A percentile compares a stretch with the other conserved stretches of the same genome.
Evolutionary conservation across 768 basidiomycete genomes (phyloP).

Genomic region (Mycena rosella): DNA sequence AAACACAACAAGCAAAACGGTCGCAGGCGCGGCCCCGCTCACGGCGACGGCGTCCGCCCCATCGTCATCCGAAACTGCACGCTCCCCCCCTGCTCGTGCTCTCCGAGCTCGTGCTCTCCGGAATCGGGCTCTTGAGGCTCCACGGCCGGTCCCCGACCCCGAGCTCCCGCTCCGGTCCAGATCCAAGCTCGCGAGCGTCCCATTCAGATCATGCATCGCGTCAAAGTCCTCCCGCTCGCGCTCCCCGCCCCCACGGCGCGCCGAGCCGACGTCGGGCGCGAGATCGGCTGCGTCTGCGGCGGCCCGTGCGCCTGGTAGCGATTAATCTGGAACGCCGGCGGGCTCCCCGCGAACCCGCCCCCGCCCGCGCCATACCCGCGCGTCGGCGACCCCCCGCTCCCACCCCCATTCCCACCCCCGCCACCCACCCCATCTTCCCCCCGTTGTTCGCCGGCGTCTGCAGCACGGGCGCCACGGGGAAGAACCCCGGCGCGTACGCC

Average conservation of each 20-base stretch:
- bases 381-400: constrained; percentile 47
- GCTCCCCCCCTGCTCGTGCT: constrained; percentile 37
- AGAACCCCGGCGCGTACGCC: constrained; percentile 66
- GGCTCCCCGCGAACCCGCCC: constrained; percentile 59
- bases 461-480: constrained; percentile 46
- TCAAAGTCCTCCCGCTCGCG: constrained; percentile 59
- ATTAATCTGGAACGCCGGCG: constrained; percentile 55
- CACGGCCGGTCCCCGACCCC: constrained; percentile 38
- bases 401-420: constrained; percentile 52
- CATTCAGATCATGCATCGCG: constrained; percentile 76
- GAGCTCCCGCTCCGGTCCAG: constrained; percentile 54
- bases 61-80: constrained; percentile 39
- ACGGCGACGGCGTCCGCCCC: constrained; percentile 31
- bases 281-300: constrained; percentile 58
- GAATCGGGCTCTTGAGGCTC: constrained; percentile 30
- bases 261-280: constrained; percentile 64
- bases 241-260: constrained; percentile 42
- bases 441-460: constrained; percentile 52
- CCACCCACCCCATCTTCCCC: too few relatives aligned
- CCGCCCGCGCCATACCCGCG: constrained; percentile 61
- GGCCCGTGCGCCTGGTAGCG: constrained; percentile 51
- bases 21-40: not conserved
- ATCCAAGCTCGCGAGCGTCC: constrained; percentile 81
- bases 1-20: constrained; percentile 17
- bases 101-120: constrained; percentile 25